Evolutionary conservation across 225 moss, liverwort and hornwort species (phyloP).

Genomic region (Lunularia cruciata): DNA sequence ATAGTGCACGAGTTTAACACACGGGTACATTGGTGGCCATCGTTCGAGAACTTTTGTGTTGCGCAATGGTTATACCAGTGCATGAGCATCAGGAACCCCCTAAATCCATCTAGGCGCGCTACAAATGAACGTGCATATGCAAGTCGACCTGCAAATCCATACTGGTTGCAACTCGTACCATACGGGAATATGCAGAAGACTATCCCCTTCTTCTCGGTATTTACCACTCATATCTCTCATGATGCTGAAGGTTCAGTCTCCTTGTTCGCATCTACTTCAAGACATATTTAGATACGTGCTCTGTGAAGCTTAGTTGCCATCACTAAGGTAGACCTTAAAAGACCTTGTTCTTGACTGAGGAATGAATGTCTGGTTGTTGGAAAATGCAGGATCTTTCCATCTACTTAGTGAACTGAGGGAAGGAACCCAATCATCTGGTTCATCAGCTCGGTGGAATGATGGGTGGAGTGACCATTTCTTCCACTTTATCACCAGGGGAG

Average conservation of each 20-base stretch:
- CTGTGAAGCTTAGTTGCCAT: too few relatives aligned
- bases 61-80: too few relatives aligned
- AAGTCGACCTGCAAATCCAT: too few relatives aligned
- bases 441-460: slow-evolving; percentile 80
- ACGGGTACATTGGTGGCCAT: too few relatives aligned
- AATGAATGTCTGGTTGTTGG: background rate
- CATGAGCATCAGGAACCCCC: too few relatives aligned
- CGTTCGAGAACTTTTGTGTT: too few relatives aligned
- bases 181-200: slow-evolving; percentile 95
- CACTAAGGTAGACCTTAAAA: too few relatives aligned
- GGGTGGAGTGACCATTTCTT: slow-evolving; percentile 80
- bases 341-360: background rate
- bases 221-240: too few relatives aligned
- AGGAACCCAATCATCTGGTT: slow-evolving; percentile 68
- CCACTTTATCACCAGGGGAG: slow-evolving; percentile 71
- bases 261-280: background rate
- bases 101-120: too few relatives aligned
- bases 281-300: background rate
- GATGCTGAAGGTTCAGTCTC: background rate
- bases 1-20: too few relatives aligned
- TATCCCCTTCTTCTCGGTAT: slow-evolving; percentile 88
- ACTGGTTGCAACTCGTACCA: slow-evolving; percentile 85
- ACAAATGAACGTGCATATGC: too few relatives aligned
- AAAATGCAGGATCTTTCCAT: slow-evolving; percentile 75
- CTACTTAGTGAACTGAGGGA: slow-evolving; percentile 59